A percentile compares a stretch with the other conserved stretches of the same genome.
These are phyloP conservation scores for Mycena capillaripes DNA, from an alignment of 768 basidiomycete genomes.

Conservation along the genomic window DNA sequence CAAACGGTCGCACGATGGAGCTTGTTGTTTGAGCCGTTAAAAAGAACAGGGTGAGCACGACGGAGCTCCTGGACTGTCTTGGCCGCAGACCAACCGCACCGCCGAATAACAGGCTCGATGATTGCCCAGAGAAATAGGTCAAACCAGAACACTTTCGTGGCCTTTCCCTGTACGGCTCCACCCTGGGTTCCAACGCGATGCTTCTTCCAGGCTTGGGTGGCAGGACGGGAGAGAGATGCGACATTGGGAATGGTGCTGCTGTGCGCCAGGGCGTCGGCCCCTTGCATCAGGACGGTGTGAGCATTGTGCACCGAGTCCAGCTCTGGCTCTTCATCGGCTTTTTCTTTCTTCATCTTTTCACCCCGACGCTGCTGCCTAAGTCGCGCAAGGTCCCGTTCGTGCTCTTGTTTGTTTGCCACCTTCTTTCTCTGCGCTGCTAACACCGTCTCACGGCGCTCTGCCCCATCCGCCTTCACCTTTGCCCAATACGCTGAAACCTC, in stretches of 20 bases:
- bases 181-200: conserved; percentile 3
- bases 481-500: neutral
- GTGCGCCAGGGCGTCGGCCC: neutral
- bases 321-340: neutral
- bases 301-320: neutral
- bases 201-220: conserved; percentile 13
- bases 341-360: neutral
- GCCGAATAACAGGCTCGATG: conserved; percentile 13
- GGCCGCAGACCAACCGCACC: conserved; percentile 9
- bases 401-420: neutral
- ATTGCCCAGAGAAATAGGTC: conserved; percentile 12
- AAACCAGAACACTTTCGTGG: conserved; percentile 21
- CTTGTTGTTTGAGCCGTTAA: too few relatives aligned
- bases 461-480: conserved; percentile 6
- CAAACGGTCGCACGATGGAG: conserved; percentile 6
- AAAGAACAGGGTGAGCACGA: conserved; percentile 9
- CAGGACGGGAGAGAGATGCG: neutral
- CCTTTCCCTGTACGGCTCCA: neutral
- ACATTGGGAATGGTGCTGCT: neutral
- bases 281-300: conserved; percentile 17
- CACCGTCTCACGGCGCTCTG: neutral
- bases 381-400: conserved; percentile 3
- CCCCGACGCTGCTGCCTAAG: neutral
- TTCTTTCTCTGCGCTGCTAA: neutral
- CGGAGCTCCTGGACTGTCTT: neutral